phyloP scores from a whole-genome alignment of 177 flowering plant genomes.

The Vitis hybrid region DNA sequence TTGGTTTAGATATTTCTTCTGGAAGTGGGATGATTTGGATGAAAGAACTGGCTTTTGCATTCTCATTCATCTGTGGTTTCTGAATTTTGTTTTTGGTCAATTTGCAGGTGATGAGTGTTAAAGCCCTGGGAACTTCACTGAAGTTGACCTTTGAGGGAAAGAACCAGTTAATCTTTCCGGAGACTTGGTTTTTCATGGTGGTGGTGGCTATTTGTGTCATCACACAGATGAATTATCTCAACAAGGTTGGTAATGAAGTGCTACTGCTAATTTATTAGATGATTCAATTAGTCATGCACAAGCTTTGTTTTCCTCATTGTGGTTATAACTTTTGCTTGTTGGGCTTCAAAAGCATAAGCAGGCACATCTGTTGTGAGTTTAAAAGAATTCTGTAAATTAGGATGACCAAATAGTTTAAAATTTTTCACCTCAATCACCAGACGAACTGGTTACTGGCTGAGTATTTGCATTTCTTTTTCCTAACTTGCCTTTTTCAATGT shows the following conservation, averaged over 20 bases:
- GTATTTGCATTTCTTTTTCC: too few species aligned
- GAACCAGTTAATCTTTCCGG: conserved; percentile 67
- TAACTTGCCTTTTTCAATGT: too few species aligned
- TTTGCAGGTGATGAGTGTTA: conserved; percentile 88
- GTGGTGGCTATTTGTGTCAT: conserved; percentile 67
- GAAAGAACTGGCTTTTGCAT: background rate
- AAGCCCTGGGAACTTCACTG: conserved; percentile 82
- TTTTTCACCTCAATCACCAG: too few species aligned
- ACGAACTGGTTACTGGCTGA: too few species aligned
- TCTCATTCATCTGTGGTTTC: background rate
- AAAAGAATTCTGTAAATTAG: too few species aligned
- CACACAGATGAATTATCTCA: conserved; percentile 85
- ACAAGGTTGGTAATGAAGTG: conserved; percentile 54
- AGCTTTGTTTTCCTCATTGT: too few species aligned
- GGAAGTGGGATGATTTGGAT: background rate
- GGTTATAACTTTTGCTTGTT: too few species aligned
- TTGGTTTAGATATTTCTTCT: too few species aligned
- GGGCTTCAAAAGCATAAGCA: too few species aligned
- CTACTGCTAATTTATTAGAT: background rate
- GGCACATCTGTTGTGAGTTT: too few species aligned
- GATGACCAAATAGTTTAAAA: too few species aligned
- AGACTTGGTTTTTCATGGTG: conserved; percentile 76
- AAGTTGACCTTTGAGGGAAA: conserved; percentile 78
- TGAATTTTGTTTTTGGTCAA: background rate
- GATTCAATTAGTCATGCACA: too few species aligned